Base-by-base conservation (phyloP, 345 rosid species). In the Populus alba region DNA sequence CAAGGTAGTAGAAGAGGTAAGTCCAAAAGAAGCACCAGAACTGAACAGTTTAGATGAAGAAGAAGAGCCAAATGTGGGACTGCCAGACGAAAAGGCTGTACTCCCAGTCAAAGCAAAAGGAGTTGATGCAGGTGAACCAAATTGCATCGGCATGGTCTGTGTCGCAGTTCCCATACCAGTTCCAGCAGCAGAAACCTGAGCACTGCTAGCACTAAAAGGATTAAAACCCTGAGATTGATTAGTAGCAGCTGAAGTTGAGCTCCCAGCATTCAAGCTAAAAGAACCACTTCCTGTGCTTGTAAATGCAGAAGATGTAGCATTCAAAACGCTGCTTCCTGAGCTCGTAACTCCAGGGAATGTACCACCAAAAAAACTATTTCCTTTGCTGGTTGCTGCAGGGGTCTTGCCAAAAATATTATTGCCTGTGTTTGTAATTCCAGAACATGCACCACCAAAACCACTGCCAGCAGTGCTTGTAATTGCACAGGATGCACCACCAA, bases 1-100 rank as follows among this genome's bases (percentile, higher is more conserved):
- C 9, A 89, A 80, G 18, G 83, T 82, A 47, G 71, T 38, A 16
- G 85, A 66, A 66, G 89, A 77, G 79, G 90, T 78, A 61, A 68
- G 51, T 62, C 91, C 95, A 80, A 89, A 89, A n/a, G 89, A 66
- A 8, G 90, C 35, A 68, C 85, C 83, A 17, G 91, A 85, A 81
- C 86, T 67, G 75, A 89, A 88, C 39, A 78, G 79, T 47, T 81
- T 75, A 37, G 91, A 33, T 80, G 84, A 41, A 69, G 97, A 88
- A 20, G 88, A 79, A 20, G 88, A 79, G 12, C 88, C 86, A 86
- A 89, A 90, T 33, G 81, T 55, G 23, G 90, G 86, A 75, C 85
- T 83, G 73, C 86, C 84, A 31, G 95, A 78, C 68, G 89, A 78
- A 73, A 83, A 71, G 70, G 85, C 66, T n/a, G 87, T 47, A 80